Evolutionary conservation across 345 rosid genomes (phyloP).

Genomic region (Melastoma malabathricum): DNA sequence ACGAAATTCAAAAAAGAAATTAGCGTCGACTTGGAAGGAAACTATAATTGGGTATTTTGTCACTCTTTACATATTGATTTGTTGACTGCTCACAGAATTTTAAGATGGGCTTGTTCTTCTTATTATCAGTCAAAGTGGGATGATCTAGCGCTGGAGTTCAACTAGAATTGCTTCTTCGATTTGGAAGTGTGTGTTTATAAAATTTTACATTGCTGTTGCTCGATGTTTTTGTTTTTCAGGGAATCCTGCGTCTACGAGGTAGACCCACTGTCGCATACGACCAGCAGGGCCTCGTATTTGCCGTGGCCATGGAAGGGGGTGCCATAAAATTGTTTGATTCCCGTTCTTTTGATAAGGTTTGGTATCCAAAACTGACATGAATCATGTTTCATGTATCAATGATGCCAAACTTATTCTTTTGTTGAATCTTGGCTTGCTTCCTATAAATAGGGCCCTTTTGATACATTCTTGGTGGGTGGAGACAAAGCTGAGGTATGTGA

Average conservation of each 20-base stretch:
- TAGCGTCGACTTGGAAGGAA: too few relatives aligned
- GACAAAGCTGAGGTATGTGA: constrained; percentile 92
- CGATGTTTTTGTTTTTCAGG: constrained; percentile 55
- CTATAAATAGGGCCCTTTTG: constrained; percentile 73
- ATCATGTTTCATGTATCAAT: background rate
- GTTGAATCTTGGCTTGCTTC: constrained; percentile 3
- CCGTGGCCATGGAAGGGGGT: constrained; percentile 99
- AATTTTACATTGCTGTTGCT: constrained; percentile 18
- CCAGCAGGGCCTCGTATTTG: constrained; percentile 97
- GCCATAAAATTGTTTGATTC: constrained; percentile 95
- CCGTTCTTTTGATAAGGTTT: constrained; percentile 86
- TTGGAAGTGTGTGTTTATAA: too few relatives aligned
- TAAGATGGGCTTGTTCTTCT: too few relatives aligned
- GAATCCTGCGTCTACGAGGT: constrained; percentile 78
- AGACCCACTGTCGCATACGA: constrained; percentile 96
- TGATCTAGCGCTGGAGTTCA: too few relatives aligned
- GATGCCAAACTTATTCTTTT: constrained; percentile 8
- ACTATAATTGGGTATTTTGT: too few relatives aligned
- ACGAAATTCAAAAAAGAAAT: too few relatives aligned
- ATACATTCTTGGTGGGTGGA: constrained; percentile 94
- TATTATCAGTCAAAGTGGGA: too few relatives aligned
- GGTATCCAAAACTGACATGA: background rate
- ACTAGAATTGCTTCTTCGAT: too few relatives aligned
- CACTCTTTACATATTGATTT: too few relatives aligned
- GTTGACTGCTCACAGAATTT: too few relatives aligned